Evolutionary conservation across 2,329 filamentous ascomycete genomes (phyloP), one percentile per base, ranked within the genome.

Genomic region (Paradendryphiella salina): DNA sequence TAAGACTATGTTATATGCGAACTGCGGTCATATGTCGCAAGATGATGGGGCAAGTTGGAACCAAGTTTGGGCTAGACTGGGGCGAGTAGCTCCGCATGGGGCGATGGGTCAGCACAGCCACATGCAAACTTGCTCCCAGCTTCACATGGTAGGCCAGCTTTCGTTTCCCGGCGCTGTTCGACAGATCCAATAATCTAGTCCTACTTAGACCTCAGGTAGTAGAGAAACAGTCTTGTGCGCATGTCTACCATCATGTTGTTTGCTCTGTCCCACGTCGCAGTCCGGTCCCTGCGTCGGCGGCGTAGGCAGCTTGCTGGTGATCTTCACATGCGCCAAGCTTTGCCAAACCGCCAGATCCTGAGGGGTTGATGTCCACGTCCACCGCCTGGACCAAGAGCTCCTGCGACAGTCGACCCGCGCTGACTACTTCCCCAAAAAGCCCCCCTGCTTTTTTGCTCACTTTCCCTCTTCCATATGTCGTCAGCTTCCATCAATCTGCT

Each of bases 401-500:
- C 67, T 53, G 60, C 63, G 59, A 68, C 57, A 56, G 63, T 64
- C 56, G 59, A 64, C 60, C 62, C 61, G 65, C 68, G 68, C 69
- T 69, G 69, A 66, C 63, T 57, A 57, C 62, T 23, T 18, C 26
- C 54, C 60, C 58, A 56, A 54, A 54, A 45, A 50, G 55, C 57
- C 46, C 50, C 52, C 58, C 48, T 44, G 34, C 46, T 51, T 52
- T 26, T 41, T 47, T 55, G 45, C 39, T 50, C 46, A 49, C 50
- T 57, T 38, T 59, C 53, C 42, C 55, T 48, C 59, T 65, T 67
- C 65, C 63, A 59, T 55, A 72, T 73, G 70, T 73, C 70, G 67
- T 70, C 58, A 45, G 59, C 65, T 47, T 60, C 57, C 55, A 67
- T 59, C 58, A 65, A 63, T 44, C 55, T 63, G 55, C 57, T 67